These are phyloP conservation scores for Miamiensis avidus DNA, from an alignment of 169 alveolate species.

Conservation along the genomic window DNA sequence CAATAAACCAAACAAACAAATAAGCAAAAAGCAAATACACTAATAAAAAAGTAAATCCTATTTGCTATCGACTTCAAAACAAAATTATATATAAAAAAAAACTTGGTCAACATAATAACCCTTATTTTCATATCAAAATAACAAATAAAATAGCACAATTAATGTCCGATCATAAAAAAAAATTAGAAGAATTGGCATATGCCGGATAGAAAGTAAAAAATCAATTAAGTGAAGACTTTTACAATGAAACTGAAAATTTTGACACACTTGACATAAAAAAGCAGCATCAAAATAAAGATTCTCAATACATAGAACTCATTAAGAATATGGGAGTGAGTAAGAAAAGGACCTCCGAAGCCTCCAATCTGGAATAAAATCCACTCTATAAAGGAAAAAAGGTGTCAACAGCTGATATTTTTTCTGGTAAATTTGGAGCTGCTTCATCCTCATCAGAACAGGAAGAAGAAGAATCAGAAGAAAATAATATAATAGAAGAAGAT, in stretches of 20 bases:
- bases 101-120: no score
- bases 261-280: not conserved
- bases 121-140: no score
- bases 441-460: no score
- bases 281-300: not conserved
- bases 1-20: no score
- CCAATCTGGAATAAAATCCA: not conserved
- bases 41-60: no score
- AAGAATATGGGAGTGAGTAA: not conserved
- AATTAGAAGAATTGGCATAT: not conserved
- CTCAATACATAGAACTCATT: not conserved
- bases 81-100: no score
- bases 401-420: not conserved
- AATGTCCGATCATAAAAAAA: not conserved
- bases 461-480: no score
- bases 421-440: no score
- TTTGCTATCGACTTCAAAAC: no score
- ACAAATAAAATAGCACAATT: no score
- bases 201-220: not conserved
- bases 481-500: no score
- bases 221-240: not conserved
- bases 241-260: not conserved
- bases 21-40: no score
- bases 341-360: not conserved
- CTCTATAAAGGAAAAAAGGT: not conserved